Evolutionary conservation across 768 basidiomycete genomes (phyloP).

Genomic region (Trametes cubensis): DNA sequence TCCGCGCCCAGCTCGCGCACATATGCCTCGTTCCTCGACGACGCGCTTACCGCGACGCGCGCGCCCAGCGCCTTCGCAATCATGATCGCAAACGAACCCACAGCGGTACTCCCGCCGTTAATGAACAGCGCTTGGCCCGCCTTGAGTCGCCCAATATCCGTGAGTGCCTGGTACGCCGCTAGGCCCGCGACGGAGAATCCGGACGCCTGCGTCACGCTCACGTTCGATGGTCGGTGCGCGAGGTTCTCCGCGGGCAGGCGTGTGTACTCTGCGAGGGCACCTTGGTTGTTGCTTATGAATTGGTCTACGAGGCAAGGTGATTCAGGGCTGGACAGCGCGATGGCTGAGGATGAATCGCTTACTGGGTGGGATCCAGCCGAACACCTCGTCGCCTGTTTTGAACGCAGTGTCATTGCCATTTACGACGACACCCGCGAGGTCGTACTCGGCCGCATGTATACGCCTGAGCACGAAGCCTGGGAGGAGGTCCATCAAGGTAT

Average conservation of each 20-base stretch:
- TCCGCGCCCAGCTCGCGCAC: conserved; percentile 67
- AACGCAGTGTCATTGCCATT: conserved; percentile 56
- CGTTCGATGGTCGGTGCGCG: conserved; percentile 47
- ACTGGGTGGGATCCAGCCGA: conserved; percentile 53
- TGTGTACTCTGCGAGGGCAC: conserved; percentile 61
- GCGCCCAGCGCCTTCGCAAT: conserved; percentile 68
- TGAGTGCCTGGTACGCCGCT: conserved; percentile 62
- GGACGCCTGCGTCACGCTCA: conserved; percentile 60
- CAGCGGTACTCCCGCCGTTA: conserved; percentile 70
- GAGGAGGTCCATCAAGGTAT: conserved; percentile 53
- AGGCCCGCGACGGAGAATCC: conserved; percentile 59
- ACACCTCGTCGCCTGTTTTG: conserved; percentile 62
- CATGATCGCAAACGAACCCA: conserved; percentile 74
- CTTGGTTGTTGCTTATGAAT: conserved; percentile 46
- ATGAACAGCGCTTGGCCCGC: conserved; percentile 63
- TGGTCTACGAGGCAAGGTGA: conserved; percentile 28
- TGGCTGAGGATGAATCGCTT: conserved; percentile 22
- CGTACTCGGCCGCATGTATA: conserved; percentile 60
- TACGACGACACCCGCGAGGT: conserved; percentile 65
- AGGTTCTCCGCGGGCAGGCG: conserved; percentile 46
- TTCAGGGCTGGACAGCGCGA: neutral
- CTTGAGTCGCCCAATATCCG: conserved; percentile 52
- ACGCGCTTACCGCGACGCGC: conserved; percentile 60
- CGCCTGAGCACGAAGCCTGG: conserved; percentile 51
- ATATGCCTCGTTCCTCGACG: conserved; percentile 58